Base-by-base conservation (phyloP, 2,329 filamentous ascomycete species). In the Exophiala sideris region DNA sequence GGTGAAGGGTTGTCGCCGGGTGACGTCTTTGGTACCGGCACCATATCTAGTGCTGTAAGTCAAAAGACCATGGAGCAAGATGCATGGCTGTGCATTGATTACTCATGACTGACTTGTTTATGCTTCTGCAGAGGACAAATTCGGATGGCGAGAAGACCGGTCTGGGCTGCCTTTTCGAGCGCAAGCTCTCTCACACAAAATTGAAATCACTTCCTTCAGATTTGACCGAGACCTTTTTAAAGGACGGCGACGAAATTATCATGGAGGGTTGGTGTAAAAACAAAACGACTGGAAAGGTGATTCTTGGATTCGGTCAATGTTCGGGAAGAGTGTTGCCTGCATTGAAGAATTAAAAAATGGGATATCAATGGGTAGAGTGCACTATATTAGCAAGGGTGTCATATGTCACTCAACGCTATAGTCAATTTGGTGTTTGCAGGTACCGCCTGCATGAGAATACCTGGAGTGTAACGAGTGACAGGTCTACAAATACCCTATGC, bases 1-100 rank as follows among this genome's bases (percentile, higher is more conserved):
- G 63, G 62, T 1, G 61, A 62, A 18, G 64, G 63, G 1, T 21
- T 66, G 12, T 52, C 21, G 2, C 51, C 57, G 2, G 64, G 64
- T 2, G 64, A 66, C 51, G 57, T 64, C 4, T 61, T 66, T 34
- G 64, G 63, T 3, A 65, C 64, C 6, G 64, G 64, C 12, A 66
- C 64, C 2, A 50, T 66, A 5, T 62, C 62, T 3, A 42, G 40
- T 42, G 7, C 40, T 12, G 40, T 42, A 64, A 51, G 12, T 34
- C 24, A 7, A 34, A 29, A 40, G 11, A 39, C 38, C 21, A 11
- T 12, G 2, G 14, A 3, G 35, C 20, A 14, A 5, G 6, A 29
- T 24, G 40, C 16, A 5, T 42, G 18, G 3, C 16, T 10, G 5
- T 18, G 16, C 16, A 18, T 18, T 18, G 16, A 18, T 18, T 18